Percentiles rank a stretch among this genome's conserved stretches.
Conservation (phyloP, 2,329 filamentous ascomycete genomes). For the Botrytis hyacinthi region DNA sequence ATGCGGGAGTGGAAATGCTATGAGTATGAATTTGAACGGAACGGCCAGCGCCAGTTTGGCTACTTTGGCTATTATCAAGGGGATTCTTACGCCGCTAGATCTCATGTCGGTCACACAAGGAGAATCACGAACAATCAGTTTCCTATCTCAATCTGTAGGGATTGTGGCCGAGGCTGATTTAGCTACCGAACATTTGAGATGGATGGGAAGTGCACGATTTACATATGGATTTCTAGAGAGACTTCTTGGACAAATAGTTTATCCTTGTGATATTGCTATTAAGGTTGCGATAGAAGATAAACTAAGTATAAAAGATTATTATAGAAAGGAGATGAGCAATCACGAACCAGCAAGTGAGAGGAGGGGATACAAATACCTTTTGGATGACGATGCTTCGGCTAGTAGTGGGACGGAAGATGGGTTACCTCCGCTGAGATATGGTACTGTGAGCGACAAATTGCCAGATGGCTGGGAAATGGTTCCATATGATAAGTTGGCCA, state of each 20-base stretch:
- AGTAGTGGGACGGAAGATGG: constrained; percentile 44
- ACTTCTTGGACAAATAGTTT: constrained; percentile 71
- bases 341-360: constrained; percentile 33
- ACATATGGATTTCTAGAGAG: constrained; percentile 79
- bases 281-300: constrained; percentile 81
- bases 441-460: constrained; percentile 73
- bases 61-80: constrained; percentile 83
- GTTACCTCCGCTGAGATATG: constrained; percentile 73
- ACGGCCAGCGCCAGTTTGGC: constrained; percentile 72
- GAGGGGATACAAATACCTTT: constrained; percentile 33
- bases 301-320: constrained; percentile 68
- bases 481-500: constrained; percentile 76
- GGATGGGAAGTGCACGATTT: constrained; percentile 88
- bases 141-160: constrained; percentile 85
- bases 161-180: constrained; percentile 89
- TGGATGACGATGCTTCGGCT: constrained; percentile 39
- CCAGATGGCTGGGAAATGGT: constrained; percentile 74
- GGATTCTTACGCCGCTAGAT: constrained; percentile 78
- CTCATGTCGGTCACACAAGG: constrained; percentile 86
- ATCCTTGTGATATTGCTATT: constrained; percentile 85
- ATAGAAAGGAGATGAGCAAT: constrained; percentile 49
- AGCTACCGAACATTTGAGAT: constrained; percentile 84
- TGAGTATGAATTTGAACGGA: constrained; percentile 86
- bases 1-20: constrained; percentile 90
- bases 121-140: constrained; percentile 70